These are phyloP conservation scores for Hypoxylon perforatum DNA, from an alignment of 495 filamentous ascomycete species.

Conservation along the genomic window DNA sequence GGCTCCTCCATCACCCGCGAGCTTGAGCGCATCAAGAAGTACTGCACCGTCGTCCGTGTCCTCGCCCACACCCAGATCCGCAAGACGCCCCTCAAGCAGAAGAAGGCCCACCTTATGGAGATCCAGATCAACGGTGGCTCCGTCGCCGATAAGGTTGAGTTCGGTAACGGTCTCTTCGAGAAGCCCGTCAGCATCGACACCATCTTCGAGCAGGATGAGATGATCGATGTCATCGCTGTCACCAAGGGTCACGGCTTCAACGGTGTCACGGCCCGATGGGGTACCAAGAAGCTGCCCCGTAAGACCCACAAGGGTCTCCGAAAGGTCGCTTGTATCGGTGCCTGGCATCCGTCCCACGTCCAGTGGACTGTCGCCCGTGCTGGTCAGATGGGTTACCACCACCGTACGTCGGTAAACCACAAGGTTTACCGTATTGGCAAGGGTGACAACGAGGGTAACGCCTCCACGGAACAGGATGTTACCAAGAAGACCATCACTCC, in stretches of 20 bases:
- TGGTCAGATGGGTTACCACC: slow-evolving; percentile 99
- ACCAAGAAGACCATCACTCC: slow-evolving; percentile 99
- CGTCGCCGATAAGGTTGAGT: slow-evolving; percentile 94
- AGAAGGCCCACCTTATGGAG: slow-evolving; percentile 99
- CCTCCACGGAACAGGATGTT: slow-evolving; percentile 93
- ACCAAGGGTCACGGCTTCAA: slow-evolving; percentile 99
- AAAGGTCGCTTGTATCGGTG: slow-evolving; percentile 99
- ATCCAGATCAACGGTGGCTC: slow-evolving; percentile 99
- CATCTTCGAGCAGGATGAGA: slow-evolving; percentile 99
- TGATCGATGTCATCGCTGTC: slow-evolving; percentile 99
- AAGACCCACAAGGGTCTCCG: slow-evolving; percentile 99
- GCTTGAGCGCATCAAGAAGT: slow-evolving; percentile 99
- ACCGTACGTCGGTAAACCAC: slow-evolving; percentile 99
- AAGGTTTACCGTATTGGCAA: slow-evolving; percentile 99
- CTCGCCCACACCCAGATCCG: slow-evolving; percentile 99
- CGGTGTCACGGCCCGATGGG: slow-evolving; percentile 98
- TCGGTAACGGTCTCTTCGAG: slow-evolving; percentile 94
- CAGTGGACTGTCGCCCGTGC: slow-evolving; percentile 99
- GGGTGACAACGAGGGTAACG: slow-evolving; percentile 86
- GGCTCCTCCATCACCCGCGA: slow-evolving; percentile 92
- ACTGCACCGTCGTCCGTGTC: slow-evolving; percentile 99
- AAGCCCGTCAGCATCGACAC: slow-evolving; percentile 91
- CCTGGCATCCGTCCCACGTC: slow-evolving; percentile 99
- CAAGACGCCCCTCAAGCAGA: slow-evolving; percentile 99
- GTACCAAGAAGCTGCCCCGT: slow-evolving; percentile 99